Evolutionary conservation across 352 stramenopile genomes (phyloP).

Genomic region (Globisporangium echinulatum): DNA sequence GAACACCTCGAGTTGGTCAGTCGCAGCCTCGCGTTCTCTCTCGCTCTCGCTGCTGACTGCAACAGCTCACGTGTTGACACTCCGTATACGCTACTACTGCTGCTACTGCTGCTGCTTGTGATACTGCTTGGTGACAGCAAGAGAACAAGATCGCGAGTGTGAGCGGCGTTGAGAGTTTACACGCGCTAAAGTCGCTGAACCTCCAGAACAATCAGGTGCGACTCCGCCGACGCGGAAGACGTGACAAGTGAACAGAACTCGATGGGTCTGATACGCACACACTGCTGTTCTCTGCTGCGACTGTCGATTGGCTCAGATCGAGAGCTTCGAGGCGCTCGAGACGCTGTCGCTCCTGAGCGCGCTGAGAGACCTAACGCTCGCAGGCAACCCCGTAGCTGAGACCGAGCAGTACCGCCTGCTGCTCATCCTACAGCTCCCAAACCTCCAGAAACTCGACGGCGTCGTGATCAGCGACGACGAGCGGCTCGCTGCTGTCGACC

Average conservation of each 20-base stretch:
- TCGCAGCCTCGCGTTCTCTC: neutral
- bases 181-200: slow-evolving; percentile 32
- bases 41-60: neutral
- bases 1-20: slow-evolving; percentile 48
- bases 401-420: slow-evolving; percentile 45
- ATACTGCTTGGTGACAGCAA: slow-evolving; percentile 22
- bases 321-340: slow-evolving; percentile 29
- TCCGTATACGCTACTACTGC: neutral
- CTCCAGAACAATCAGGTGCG: slow-evolving; percentile 63
- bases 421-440: slow-evolving; percentile 45
- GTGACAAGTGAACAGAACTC: no score
- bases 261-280: no score
- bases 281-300: neutral
- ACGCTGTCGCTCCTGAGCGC: slow-evolving; percentile 34
- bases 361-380: slow-evolving; percentile 39
- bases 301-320: neutral
- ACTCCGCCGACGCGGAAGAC: neutral
- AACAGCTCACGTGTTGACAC: neutral
- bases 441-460: slow-evolving; percentile 54
- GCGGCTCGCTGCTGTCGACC: slow-evolving; percentile 45
- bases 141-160: slow-evolving; percentile 64
- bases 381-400: slow-evolving; percentile 47
- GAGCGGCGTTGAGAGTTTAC: slow-evolving; percentile 43
- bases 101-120: neutral
- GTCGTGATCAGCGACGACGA: slow-evolving; percentile 52